Evolutionary conservation across 768 basidiomycete genomes (phyloP).

Genomic region (Amyloporia xantha): DNA sequence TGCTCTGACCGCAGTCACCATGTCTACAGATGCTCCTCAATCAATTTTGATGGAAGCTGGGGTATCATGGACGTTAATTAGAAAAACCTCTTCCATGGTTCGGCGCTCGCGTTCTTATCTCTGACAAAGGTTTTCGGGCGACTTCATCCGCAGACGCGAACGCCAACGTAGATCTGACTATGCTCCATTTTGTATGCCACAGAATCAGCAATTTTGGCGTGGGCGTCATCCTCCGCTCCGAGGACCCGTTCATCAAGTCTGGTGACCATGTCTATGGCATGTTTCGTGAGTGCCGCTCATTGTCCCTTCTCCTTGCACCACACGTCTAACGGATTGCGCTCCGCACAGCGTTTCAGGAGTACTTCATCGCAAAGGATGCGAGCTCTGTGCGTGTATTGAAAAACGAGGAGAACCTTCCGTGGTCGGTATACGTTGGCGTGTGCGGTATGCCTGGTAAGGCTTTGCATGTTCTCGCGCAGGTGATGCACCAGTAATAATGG

Average conservation of each 20-base stretch:
- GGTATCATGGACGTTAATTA: too few relatives aligned
- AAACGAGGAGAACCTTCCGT: constrained; percentile 40
- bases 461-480: not conserved
- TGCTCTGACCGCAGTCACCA: too few relatives aligned
- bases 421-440: constrained; percentile 43
- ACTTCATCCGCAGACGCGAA: not conserved
- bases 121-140: not conserved
- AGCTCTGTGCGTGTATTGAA: constrained; percentile 22
- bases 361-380: constrained; percentile 25
- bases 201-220: constrained; percentile 21
- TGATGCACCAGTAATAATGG: not conserved
- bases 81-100: too few relatives aligned
- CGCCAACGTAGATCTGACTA: too few relatives aligned
- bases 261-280: constrained; percentile 22
- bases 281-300: constrained; percentile 18
- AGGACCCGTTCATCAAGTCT: constrained; percentile 13
- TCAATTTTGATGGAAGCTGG: too few relatives aligned
- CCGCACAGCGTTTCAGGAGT: constrained; percentile 34
- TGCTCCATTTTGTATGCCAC: constrained; percentile 7
- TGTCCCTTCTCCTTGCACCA: constrained; percentile 20
- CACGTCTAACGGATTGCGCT: not conserved
- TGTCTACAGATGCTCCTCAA: too few relatives aligned
- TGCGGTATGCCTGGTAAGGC: constrained; percentile 35
- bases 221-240: constrained; percentile 22
- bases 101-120: too few relatives aligned